Conservation (phyloP, 1,284 basidiomycete genomes). For the Neolentinus lepideus region DNA sequence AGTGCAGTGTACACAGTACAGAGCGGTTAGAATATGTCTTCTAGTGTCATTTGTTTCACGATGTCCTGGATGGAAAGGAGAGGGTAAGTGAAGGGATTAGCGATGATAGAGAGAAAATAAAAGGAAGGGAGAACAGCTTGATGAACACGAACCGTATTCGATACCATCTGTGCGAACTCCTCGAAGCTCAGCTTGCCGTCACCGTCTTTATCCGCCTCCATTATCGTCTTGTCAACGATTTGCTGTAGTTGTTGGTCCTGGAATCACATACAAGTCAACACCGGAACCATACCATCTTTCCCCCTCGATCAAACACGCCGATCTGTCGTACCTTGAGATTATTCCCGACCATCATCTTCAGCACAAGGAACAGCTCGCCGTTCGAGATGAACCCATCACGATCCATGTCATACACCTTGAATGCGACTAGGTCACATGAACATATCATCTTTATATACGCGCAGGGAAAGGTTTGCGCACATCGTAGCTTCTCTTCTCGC, state of each 20-base stretch:
- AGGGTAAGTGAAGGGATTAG: not conserved
- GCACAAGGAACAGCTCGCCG: constrained; percentile 94
- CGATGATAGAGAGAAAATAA: not conserved
- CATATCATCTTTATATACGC: not conserved
- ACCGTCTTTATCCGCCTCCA: constrained; percentile 98
- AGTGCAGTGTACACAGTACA: not conserved
- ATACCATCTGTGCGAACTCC: constrained; percentile 95
- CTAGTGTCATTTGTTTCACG: constrained; percentile 97
- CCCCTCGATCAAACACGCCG: not conserved
- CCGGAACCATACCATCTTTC: not conserved
- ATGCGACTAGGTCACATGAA: constrained; percentile 62
- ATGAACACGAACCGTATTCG: constrained; percentile 86
- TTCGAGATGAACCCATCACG: constrained; percentile 98
- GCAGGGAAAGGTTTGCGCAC: constrained; percentile 41
- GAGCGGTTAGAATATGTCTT: constrained; percentile 70
- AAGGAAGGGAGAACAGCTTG: constrained; percentile 8
- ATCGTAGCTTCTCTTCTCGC: constrained; percentile 93
- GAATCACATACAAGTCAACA: not conserved
- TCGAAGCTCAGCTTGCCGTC: constrained; percentile 97
- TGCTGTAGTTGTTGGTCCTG: constrained; percentile 98
- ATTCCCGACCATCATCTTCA: constrained; percentile 99
- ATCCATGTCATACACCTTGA: constrained; percentile 99
- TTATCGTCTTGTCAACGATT: constrained; percentile 99
- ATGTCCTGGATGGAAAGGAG: constrained; percentile 80
- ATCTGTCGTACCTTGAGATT: constrained; percentile 78